Conservation (phyloP, 2,329 filamentous ascomycete species). For the Paraconiothyrium sp. region DNA sequence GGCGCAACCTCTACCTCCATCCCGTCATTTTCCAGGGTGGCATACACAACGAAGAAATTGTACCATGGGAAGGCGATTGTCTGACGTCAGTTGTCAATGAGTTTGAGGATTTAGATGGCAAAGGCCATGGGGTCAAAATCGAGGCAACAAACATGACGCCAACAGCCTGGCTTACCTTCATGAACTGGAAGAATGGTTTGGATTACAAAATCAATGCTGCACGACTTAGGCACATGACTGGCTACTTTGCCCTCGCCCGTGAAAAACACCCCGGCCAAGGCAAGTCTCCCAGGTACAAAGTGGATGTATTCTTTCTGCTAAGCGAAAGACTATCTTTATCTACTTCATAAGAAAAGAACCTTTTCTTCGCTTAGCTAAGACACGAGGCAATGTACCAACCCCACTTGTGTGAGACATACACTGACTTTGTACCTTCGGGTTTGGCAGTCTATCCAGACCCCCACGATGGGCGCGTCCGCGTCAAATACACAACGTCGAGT, state of each 20-base stretch:
- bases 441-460: slow-evolving; percentile 73
- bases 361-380: too few species aligned
- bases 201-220: slow-evolving; percentile 77
- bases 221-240: slow-evolving; percentile 73
- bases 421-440: too few species aligned
- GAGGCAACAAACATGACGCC: slow-evolving; percentile 82
- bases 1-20: slow-evolving; percentile 82
- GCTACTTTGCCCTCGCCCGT: slow-evolving; percentile 77
- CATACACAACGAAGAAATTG: slow-evolving; percentile 74
- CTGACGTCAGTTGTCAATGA: slow-evolving; percentile 80
- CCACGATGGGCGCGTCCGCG: slow-evolving; percentile 67
- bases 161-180: slow-evolving; percentile 67
- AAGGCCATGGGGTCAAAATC: slow-evolving; percentile 84
- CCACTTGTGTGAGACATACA: too few species aligned
- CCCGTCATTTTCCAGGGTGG: slow-evolving; percentile 69
- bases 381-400: too few species aligned
- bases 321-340: too few species aligned
- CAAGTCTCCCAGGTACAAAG: too few species aligned
- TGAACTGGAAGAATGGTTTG: slow-evolving; percentile 74
- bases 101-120: slow-evolving; percentile 81
- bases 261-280: slow-evolving; percentile 76
- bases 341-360: too few species aligned
- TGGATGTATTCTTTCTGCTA: too few species aligned
- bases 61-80: slow-evolving; percentile 74
- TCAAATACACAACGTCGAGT: slow-evolving; percentile 75